Evolutionary conservation across 129 eudicot genomes (phyloP).

Genomic region (Lactuca saligna): DNA sequence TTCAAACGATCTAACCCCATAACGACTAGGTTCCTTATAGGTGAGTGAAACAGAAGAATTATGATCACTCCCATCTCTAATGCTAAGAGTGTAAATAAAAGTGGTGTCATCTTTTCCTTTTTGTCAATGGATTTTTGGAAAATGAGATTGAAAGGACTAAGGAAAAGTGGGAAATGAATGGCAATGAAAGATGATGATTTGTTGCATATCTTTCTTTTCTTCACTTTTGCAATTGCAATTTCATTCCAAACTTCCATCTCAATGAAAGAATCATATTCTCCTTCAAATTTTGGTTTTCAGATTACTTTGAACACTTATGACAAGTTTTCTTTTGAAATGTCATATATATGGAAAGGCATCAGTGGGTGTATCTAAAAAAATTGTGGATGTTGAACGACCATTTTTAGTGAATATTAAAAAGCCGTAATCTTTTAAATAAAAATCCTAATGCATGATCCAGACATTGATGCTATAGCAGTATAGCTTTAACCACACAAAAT

Average conservation of each 20-base stretch:
- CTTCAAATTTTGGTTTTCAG: conserved; percentile 9
- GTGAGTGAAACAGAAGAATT: conserved; percentile 61
- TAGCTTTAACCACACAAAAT: too few species aligned
- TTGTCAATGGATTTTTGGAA: neutral
- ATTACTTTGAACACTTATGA: neutral
- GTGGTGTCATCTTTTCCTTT: conserved; percentile 45
- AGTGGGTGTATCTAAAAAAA: neutral
- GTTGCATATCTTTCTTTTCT: conserved; percentile 24
- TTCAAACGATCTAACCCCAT: conserved; percentile 53
- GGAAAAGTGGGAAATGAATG: neutral
- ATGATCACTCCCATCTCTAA: conserved; percentile 51
- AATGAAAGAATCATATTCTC: conserved; percentile 33
- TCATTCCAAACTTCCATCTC: conserved; percentile 29
- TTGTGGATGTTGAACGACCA: neutral
- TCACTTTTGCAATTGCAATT: conserved; percentile 6
- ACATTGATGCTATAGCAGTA: too few species aligned
- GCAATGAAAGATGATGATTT: neutral
- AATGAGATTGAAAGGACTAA: neutral
- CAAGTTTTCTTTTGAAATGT: neutral
- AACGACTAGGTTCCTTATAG: conserved; percentile 58
- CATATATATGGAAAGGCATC: neutral
- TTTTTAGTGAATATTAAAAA: too few species aligned
- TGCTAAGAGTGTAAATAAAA: conserved; percentile 49
- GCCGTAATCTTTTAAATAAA: too few species aligned
- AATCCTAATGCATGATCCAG: too few species aligned